Evolutionary conservation across 2,329 filamentous ascomycete species (phyloP), one percentile per base, ranked within the genome.

Genomic region (Aspergillus pseudoviridinutans): DNA sequence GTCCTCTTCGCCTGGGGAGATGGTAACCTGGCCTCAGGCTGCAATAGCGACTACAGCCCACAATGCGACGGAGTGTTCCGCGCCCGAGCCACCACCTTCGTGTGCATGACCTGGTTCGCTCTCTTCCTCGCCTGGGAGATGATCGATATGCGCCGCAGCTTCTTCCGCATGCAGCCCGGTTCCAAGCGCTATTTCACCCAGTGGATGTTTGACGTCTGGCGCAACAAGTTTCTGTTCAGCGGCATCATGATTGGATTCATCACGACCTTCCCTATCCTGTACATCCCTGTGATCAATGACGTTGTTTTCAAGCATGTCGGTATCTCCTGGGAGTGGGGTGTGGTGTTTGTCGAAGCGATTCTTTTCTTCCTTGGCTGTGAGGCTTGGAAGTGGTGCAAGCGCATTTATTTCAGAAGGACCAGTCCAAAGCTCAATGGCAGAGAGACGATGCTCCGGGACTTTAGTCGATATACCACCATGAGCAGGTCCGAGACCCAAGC

Each of bases 51-150:
- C 10, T 86, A 85, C 69, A 78, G 71, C 47, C 67, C 76, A 0
- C 68, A 72, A 5, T 90, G 88, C 69, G 80, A 85, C 28, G 80
- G 80, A 0, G 85, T 90, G 6, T 90, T 88, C 79, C 85, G 86
- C 20, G 88, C 88, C 0, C 85, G 89, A 14, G 87, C 87, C 0
- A 90, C 89, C 0, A 88, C 85, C 4, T 91, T 91, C 67, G 87
- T 86, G 32, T 88, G 84, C 63, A 79, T 91, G 53, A 91, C 88
- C 0, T 91, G 88, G 88, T 88, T 87, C 64, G 87, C 87, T 0
- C 81, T 91, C 20, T 89, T 91, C 77, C 79, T 90, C 4, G 89
- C 89, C 0, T 92, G 89, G 89, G 88, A 92, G 71, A 88, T 90
- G 82, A 80, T 90, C 58, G 82, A 89, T 66, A 82, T 88, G 75